Conservation (phyloP, 2,329 filamentous ascomycete genomes). For the Rhynchosporium graminicola region DNA sequence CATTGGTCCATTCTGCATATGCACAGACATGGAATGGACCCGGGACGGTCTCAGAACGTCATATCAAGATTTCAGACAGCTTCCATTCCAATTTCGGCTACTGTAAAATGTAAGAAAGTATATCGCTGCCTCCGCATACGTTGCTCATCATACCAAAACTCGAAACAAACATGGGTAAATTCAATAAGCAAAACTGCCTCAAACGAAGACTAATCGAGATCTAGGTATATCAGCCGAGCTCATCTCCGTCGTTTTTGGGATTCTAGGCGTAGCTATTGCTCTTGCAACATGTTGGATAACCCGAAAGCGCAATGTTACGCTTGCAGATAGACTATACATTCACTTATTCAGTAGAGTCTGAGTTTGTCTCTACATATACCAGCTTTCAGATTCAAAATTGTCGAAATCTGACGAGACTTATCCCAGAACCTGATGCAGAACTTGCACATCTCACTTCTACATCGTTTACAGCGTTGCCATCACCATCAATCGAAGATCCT, state of each 20-base stretch:
- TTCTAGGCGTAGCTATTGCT: constrained; percentile 1
- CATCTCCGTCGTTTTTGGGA: constrained; percentile 1
- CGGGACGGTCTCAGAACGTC: too few species aligned
- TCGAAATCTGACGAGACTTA: neutral
- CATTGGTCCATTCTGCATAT: too few species aligned
- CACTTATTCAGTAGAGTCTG: neutral
- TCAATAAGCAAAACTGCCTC: too few species aligned
- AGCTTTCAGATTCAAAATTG: neutral
- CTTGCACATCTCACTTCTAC: neutral
- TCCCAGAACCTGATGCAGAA: constrained; percentile 6
- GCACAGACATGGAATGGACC: too few species aligned
- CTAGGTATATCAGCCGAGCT: constrained; percentile 1
- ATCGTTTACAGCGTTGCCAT: neutral
- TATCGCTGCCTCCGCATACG: too few species aligned
- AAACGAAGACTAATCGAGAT: neutral
- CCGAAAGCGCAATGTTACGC: neutral
- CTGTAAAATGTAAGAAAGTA: too few species aligned
- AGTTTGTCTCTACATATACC: neutral
- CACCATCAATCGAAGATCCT: neutral
- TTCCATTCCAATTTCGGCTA: too few species aligned
- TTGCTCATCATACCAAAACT: too few species aligned
- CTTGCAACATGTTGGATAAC: constrained; percentile 8
- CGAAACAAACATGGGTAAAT: too few species aligned
- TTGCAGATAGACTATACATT: neutral
- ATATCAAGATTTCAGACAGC: too few species aligned